Evolutionary conservation across 768 basidiomycete genomes (phyloP), one percentile per base, ranked within the genome.

Genomic region (Coprinopsis strossmayeri): DNA sequence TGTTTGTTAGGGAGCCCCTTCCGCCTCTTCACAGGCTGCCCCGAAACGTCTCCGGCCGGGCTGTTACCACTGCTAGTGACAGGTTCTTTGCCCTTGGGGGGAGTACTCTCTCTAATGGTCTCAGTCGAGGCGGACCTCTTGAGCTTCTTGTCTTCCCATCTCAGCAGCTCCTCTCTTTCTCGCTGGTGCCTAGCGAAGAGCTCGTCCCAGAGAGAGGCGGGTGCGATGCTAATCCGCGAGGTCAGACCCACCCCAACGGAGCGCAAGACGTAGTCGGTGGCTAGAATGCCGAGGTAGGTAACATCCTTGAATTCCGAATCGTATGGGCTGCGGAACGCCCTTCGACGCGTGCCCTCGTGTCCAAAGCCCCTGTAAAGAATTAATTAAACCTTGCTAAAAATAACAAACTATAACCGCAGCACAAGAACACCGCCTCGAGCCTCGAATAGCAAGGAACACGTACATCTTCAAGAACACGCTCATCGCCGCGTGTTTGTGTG

Each of bases 321-420:
- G 48, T 72, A 52, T 3, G 70, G 65, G 51, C 72, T 72, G 56
- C 61, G 75, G 46, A 79, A 75, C 0, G 77, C 70, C 37, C 77
- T 71, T 26, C 83, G 75, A 35, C 75, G 73, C 7, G 70, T 77
- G 39, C 85, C 85, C 62, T 88, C 85, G 51, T 81, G 76, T 5
- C 61, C 61, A 57, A 88, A 85, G 7, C 78, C 77, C 47, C 77
- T 79, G 51, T 18, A 51, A n/a, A n/a, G n/a, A n/a, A n/a, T n/a
- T n/a, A n/a, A n/a, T n/a, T n/a, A n/a, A n/a, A n/a, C n/a, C n/a
- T n/a, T n/a, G n/a, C n/a, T n/a, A n/a, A 7, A 32, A 28, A 27
- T 21, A 15, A n/a, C 15, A 21, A 12, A 34, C 27, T 15, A 24
- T 46, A 34, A 13, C n/a, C n/a, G n/a, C 23, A 18, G 17, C 23